These are phyloP conservation scores for Myriangium duriaei DNA, from an alignment of 2,329 filamentous ascomycete species.

Conservation along the genomic window DNA sequence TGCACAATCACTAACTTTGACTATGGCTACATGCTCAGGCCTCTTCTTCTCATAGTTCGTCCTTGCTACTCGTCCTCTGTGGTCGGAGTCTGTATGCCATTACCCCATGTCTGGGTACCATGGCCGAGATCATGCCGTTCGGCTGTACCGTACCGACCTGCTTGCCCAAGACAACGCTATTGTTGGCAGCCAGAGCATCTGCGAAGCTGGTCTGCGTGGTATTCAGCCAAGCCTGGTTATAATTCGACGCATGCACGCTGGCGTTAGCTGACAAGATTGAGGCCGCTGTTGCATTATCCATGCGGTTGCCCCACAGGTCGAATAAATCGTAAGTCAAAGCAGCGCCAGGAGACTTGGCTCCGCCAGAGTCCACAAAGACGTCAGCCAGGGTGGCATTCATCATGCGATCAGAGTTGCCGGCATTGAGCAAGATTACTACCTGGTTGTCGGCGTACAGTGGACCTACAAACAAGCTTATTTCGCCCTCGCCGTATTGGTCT, in stretches of 20 bases:
- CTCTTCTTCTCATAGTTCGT: too few species aligned
- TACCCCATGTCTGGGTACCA: slow-evolving; percentile 22
- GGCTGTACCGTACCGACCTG: slow-evolving; percentile 31
- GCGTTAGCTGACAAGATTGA: slow-evolving; percentile 19
- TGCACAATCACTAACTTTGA: too few species aligned
- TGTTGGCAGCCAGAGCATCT: slow-evolving; percentile 31
- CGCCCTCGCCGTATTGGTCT: slow-evolving; percentile 32
- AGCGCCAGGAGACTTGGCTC: slow-evolving; percentile 25
- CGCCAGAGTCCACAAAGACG: slow-evolving; percentile 39
- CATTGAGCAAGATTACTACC: slow-evolving; percentile 40
- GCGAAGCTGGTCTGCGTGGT: slow-evolving; percentile 36
- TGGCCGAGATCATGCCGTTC: slow-evolving; percentile 32
- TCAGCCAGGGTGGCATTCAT: slow-evolving; percentile 42
- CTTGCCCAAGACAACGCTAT: slow-evolving; percentile 34
- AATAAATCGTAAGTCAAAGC: slow-evolving; percentile 39
- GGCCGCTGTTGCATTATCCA: slow-evolving; percentile 34
- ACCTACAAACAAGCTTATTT: slow-evolving; percentile 40
- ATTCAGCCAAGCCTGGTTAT: slow-evolving; percentile 32
- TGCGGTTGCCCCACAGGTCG: slow-evolving; percentile 45
- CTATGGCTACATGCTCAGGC: too few species aligned
- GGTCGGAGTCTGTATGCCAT: slow-evolving; percentile 13
- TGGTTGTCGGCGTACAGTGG: slow-evolving; percentile 34
- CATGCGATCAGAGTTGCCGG: slow-evolving; percentile 27
- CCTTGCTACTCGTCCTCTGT: not conserved
- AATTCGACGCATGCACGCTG: slow-evolving; percentile 19